Evolutionary conservation across 495 filamentous ascomycete species (phyloP), one percentile per base, ranked within the genome.

Genomic region (Symbiotaphrina buchneri): DNA sequence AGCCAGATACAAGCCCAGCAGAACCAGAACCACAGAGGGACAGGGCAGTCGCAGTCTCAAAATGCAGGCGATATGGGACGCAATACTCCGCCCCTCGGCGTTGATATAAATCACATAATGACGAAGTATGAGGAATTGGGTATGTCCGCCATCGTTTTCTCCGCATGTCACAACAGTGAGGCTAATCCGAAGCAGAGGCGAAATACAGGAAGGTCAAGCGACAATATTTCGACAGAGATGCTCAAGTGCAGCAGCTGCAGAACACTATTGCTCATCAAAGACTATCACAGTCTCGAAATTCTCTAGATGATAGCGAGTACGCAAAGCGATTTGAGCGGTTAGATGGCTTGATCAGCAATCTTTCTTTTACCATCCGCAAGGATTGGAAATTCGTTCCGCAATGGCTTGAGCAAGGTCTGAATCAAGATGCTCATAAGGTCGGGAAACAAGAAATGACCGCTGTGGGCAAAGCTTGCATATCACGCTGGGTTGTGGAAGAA

Each of bases 121-220:
- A 29, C 20, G 10, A 22, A 10, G 7, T 6, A 28, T 3, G 26
- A 36, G 27, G 34, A 36, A 19, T 27, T 28, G 10, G 23, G 27
- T 28, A 36, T 18, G 19, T 10, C 27, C 34, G 19, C 26, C 21
- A 8, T 30, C 19, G 5, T 22, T 27, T 8, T 10, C 16, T 18
- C n/a, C 20, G 11, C 8, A 8, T 16, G 27, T 28, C 16, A 21
- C 20, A 10, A 18, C 10, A 11, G 6, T 34, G 32, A 15, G 10
- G 10, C 10, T 10, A 11, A 33, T 25, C 14, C 27, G 10, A 25
- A 11, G 19, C 44, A 94, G 84, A 80, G 47, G 68, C 65, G 39
- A 97, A 97, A 57, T 97, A 97, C 47, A 81, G 81, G 52, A 94
- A 94, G 48, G 87, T 97, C 30, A 97, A 97, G 56, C 68, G 78